Percentiles rank a stretch among this genome's conserved stretches.
phyloP scores from a whole-genome alignment of 2,329 filamentous ascomycete genomes.

The Fusarium tupiense region DNA sequence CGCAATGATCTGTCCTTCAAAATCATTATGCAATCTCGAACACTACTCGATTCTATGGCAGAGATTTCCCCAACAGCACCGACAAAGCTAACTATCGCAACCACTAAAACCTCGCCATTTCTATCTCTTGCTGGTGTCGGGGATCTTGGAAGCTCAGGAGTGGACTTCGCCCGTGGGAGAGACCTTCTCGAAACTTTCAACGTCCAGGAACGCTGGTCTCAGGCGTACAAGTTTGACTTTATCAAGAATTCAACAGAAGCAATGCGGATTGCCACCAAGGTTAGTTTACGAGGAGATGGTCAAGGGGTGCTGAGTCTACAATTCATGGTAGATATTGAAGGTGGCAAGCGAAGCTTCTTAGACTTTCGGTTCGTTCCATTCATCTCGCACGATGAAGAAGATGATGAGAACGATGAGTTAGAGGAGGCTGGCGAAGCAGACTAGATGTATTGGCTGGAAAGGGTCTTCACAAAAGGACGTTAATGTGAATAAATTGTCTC shows the following conservation, averaged over 20 bases:
- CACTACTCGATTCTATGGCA: slow-evolving; percentile 75
- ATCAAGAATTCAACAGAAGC: slow-evolving; percentile 87
- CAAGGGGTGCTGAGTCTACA: slow-evolving; percentile 94
- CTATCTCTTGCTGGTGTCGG: slow-evolving; percentile 75
- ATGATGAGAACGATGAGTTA: slow-evolving; percentile 45
- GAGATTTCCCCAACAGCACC: slow-evolving; percentile 79
- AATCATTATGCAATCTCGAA: slow-evolving; percentile 88
- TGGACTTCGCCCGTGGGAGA: slow-evolving; percentile 72
- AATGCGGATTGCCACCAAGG: slow-evolving; percentile 93
- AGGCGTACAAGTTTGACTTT: slow-evolving; percentile 87
- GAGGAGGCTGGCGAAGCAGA: slow-evolving; percentile 10
- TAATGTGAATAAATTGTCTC: slow-evolving; percentile 2
- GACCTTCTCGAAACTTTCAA: slow-evolving; percentile 80
- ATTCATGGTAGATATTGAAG: slow-evolving; percentile 92
- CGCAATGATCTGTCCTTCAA: slow-evolving; percentile 85
- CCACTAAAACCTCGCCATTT: slow-evolving; percentile 71
- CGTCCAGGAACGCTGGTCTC: slow-evolving; percentile 67
- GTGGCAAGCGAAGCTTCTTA: slow-evolving; percentile 75
- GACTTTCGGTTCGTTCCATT: slow-evolving; percentile 86
- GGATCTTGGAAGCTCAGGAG: slow-evolving; percentile 68
- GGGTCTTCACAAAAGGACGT: not conserved
- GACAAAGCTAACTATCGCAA: slow-evolving; percentile 74
- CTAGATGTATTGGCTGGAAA: slow-evolving; percentile 8
- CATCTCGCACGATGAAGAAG: slow-evolving; percentile 65
- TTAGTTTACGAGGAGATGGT: slow-evolving; percentile 86